Evolutionary conservation across 2,329 filamentous ascomycete genomes (phyloP).

Genomic region (Elsinoe ampelina): DNA sequence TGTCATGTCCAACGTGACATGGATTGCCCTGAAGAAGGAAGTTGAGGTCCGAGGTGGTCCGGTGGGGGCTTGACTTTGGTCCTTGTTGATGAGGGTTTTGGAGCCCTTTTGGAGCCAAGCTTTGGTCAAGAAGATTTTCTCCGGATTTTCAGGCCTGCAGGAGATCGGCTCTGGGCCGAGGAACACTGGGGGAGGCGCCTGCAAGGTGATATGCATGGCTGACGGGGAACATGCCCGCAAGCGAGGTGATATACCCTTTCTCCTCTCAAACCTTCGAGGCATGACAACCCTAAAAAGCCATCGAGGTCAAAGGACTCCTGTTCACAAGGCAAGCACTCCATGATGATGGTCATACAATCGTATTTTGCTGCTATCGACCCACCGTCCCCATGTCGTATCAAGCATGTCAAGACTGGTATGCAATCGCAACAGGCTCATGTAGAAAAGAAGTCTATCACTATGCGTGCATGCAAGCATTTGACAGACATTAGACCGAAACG

Average conservation of each 20-base stretch:
- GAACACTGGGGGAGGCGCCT: not conserved
- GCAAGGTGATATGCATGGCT: constrained; percentile 2
- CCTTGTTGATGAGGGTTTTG: not conserved
- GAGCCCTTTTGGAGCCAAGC: not conserved
- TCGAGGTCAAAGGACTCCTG: too few species aligned
- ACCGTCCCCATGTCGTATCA: not conserved
- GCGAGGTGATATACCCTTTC: not conserved
- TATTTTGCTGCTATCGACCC: not conserved
- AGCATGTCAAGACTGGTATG: not conserved
- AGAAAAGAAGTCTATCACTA: not conserved
- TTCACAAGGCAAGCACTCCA: not conserved
- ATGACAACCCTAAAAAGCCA: not conserved
- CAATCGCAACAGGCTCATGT: not conserved
- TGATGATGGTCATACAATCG: not conserved
- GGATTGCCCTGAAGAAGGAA: not conserved
- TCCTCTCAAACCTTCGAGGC: not conserved
- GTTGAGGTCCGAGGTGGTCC: constrained; percentile 1
- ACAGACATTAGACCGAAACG: not conserved
- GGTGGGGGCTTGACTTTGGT: not conserved
- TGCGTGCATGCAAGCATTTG: not conserved
- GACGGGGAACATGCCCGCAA: not conserved
- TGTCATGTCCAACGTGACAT: not conserved
- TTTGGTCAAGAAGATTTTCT: constrained; percentile 8
- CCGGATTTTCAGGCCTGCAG: not conserved
- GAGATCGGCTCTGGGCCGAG: not conserved